Conservation (phyloP, 805 yeast species). For the Saturnispora zaruensis region DNA sequence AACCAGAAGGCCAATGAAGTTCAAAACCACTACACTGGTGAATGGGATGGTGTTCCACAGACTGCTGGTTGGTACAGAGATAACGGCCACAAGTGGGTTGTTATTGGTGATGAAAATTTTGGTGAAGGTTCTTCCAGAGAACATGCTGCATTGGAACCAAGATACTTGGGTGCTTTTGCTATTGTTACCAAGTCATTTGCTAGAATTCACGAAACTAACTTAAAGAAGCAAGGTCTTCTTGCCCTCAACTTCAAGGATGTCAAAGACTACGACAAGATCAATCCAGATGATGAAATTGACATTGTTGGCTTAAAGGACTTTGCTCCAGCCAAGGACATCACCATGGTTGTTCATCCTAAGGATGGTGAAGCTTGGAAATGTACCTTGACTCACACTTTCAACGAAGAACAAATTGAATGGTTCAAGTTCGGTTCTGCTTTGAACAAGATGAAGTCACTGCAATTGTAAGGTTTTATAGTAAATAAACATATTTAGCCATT, state of each 20-base stretch:
- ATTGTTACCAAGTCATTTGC: slow-evolving; percentile 97
- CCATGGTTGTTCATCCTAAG: slow-evolving; percentile 63
- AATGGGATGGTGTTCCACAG: slow-evolving; percentile 92
- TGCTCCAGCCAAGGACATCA: slow-evolving; percentile 89
- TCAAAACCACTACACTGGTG: slow-evolving; percentile 86
- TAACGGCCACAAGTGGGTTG: slow-evolving; percentile 90
- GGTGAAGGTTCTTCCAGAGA: slow-evolving; percentile 99
- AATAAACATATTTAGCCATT: background rate
- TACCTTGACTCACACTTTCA: slow-evolving; percentile 92
- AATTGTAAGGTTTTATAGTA: slow-evolving; percentile 9
- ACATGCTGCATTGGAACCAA: slow-evolving; percentile 99
- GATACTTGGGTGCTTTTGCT: slow-evolving; percentile 97
- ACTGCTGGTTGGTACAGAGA: slow-evolving; percentile 94
- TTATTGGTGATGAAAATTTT: slow-evolving; percentile 95
- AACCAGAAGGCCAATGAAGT: slow-evolving; percentile 90
- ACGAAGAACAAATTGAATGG: slow-evolving; percentile 96
- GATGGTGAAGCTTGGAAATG: slow-evolving; percentile 83
- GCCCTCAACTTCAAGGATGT: slow-evolving; percentile 90
- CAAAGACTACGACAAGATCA: slow-evolving; percentile 88
- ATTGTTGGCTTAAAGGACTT: slow-evolving; percentile 73
- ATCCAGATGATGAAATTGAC: slow-evolving; percentile 85
- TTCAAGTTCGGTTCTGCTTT: slow-evolving; percentile 98
- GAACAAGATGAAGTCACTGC: slow-evolving; percentile 59
- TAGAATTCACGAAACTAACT: slow-evolving; percentile 98
- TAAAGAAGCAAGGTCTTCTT: slow-evolving; percentile 98